Conservation (phyloP, 2,329 filamentous ascomycete genomes). For the Parafenestella ontariensis region DNA sequence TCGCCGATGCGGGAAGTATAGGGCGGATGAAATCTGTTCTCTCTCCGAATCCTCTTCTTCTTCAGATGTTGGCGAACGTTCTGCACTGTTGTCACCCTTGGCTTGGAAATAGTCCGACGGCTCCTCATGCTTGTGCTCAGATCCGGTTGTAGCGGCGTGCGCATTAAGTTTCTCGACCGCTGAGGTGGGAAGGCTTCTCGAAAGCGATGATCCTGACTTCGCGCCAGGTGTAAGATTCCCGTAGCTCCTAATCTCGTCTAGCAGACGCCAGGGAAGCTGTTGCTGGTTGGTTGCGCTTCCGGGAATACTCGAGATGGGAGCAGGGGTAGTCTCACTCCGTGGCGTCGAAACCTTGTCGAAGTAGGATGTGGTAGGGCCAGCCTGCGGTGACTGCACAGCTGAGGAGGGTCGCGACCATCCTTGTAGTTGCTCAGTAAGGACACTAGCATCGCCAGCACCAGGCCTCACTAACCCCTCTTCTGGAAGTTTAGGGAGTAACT, state of each 20-base stretch:
- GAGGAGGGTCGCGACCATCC: slow-evolving; percentile 33
- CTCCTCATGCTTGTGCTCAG: slow-evolving; percentile 29
- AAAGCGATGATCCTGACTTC: slow-evolving; percentile 56
- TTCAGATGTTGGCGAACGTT: slow-evolving; percentile 48
- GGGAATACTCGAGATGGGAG: slow-evolving; percentile 1
- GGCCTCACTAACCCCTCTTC: slow-evolving; percentile 33
- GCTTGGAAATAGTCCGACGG: slow-evolving; percentile 40
- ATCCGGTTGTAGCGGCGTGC: slow-evolving; percentile 21
- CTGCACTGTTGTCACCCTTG: slow-evolving; percentile 23
- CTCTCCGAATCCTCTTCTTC: slow-evolving; percentile 71
- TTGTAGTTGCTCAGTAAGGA: slow-evolving; percentile 27
- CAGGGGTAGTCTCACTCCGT: slow-evolving; percentile 11
- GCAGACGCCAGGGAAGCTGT: slow-evolving; percentile 57
- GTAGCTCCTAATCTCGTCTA: slow-evolving; percentile 65
- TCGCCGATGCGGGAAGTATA: slow-evolving; percentile 79
- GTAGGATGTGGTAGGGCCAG: slow-evolving; percentile 32
- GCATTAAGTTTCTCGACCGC: slow-evolving; percentile 44
- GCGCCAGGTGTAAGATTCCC: slow-evolving; percentile 59
- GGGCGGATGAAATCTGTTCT: slow-evolving; percentile 85
- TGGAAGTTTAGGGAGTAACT: slow-evolving; percentile 24
- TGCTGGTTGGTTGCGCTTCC: slow-evolving; percentile 10
- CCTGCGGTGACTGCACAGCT: slow-evolving; percentile 33
- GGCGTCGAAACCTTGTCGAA: slow-evolving; percentile 31
- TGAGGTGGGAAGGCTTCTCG: slow-evolving; percentile 57
- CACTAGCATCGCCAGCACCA: slow-evolving; percentile 13